phyloP scores from a whole-genome alignment of 495 filamentous ascomycete species.

The Neurospora tetraspora region DNA sequence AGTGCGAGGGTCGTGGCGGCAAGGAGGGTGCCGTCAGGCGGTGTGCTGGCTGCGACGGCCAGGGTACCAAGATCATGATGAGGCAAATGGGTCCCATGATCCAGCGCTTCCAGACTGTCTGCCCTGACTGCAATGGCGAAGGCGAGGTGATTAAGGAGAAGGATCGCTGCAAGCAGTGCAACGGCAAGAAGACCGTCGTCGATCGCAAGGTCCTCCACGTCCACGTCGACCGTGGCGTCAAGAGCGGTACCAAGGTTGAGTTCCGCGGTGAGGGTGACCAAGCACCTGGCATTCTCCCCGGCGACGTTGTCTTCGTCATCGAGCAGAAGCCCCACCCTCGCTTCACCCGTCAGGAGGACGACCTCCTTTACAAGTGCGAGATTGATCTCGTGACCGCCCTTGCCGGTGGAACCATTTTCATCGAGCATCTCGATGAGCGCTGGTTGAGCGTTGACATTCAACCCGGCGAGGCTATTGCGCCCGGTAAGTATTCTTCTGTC shows the following conservation, averaged over 20 bases:
- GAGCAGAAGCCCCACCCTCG: slow-evolving; percentile 93
- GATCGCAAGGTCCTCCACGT: slow-evolving; percentile 98
- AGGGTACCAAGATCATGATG: slow-evolving; percentile 99
- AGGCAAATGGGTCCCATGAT: slow-evolving; percentile 99
- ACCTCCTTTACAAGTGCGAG: slow-evolving; percentile 89
- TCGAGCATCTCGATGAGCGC: slow-evolving; percentile 95
- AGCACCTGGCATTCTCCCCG: slow-evolving; percentile 80
- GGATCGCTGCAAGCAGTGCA: slow-evolving; percentile 90
- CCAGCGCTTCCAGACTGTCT: slow-evolving; percentile 98
- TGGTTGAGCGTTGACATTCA: slow-evolving; percentile 88
- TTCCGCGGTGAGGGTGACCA: slow-evolving; percentile 97
- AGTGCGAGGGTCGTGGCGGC: slow-evolving; percentile 91
- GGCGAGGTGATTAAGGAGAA: slow-evolving; percentile 93
- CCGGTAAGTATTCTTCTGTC: slow-evolving; percentile 54
- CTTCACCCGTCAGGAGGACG: slow-evolving; percentile 93
- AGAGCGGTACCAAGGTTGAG: slow-evolving; percentile 87
- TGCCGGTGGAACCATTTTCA: slow-evolving; percentile 74
- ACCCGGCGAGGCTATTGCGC: slow-evolving; percentile 87
- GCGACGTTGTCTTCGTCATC: slow-evolving; percentile 95
- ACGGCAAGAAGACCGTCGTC: slow-evolving; percentile 92
- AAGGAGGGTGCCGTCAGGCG: slow-evolving; percentile 94
- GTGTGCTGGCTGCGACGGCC: slow-evolving; percentile 81
- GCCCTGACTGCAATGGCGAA: slow-evolving; percentile 94
- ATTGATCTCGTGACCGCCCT: slow-evolving; percentile 95
- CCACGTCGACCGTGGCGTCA: slow-evolving; percentile 90